A percentile compares a stretch with the other conserved stretches of the same genome.
phyloP scores from a whole-genome alignment of 345 rosid species.

The Pistacia integerrima region DNA sequence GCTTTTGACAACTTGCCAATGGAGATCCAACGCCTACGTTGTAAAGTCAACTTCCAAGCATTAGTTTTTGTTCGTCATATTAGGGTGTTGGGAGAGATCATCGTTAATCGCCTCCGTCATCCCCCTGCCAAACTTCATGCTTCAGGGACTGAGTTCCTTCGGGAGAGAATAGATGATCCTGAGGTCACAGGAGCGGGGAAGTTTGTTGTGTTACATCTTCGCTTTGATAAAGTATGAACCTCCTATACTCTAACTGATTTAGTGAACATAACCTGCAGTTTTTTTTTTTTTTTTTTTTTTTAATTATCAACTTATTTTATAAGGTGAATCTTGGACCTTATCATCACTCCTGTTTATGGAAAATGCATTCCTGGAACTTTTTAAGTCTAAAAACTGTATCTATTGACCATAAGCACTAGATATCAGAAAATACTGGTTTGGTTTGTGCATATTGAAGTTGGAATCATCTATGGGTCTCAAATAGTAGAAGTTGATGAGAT shows the following conservation, averaged over 20 bases:
- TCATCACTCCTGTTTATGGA: background rate
- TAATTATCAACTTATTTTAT: conserved; percentile 11
- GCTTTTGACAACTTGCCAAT: conserved; percentile 78
- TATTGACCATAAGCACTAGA: background rate
- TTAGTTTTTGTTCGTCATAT: conserved; percentile 66
- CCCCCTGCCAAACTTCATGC: conserved; percentile 39
- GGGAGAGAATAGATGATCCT: conserved; percentile 35
- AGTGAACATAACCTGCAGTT: background rate
- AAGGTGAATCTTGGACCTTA: conserved; percentile 1
- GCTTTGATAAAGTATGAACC: conserved; percentile 81
- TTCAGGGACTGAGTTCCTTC: conserved; percentile 36
- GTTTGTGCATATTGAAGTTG: conserved; percentile 10
- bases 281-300: background rate
- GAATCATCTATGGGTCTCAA: background rate
- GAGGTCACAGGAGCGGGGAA: conserved; percentile 55
- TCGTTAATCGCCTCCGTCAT: conserved; percentile 64
- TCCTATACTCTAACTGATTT: conserved; percentile 2
- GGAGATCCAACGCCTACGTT: conserved; percentile 77
- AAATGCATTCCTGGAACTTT: background rate
- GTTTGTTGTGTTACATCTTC: conserved; percentile 89
- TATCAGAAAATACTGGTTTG: background rate
- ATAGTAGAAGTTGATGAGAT: background rate
- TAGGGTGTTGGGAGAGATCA: conserved; percentile 57
- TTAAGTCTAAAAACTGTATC: background rate
- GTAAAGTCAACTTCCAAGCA: conserved; percentile 94